Conservation (phyloP, 441 rosid species). For the California macrophylla region DNA sequence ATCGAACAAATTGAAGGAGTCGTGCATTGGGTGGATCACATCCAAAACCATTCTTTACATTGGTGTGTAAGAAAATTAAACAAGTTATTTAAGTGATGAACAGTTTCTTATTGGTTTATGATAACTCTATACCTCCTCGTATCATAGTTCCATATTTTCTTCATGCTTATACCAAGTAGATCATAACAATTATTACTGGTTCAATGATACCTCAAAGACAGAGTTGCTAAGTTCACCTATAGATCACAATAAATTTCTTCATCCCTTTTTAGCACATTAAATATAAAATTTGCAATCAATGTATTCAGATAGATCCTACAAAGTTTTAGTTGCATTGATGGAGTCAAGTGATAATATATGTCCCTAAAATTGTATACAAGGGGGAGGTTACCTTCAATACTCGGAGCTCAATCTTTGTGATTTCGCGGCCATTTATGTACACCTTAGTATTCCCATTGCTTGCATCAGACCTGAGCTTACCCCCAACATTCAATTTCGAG, state of each 20-base stretch:
- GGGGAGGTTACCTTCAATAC: slow-evolving; percentile 51
- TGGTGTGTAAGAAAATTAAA: not conserved
- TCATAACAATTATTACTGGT: not conserved
- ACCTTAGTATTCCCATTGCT: slow-evolving; percentile 88
- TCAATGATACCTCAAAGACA: not conserved
- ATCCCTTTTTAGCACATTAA: not conserved
- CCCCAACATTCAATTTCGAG: slow-evolving; percentile 79
- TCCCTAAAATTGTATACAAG: not conserved
- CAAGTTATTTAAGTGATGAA: not conserved
- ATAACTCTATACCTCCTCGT: not conserved
- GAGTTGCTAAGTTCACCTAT: not conserved
- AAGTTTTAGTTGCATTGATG: no score
- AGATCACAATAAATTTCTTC: not conserved
- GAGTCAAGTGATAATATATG: not conserved
- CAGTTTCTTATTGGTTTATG: not conserved
- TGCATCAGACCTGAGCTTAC: slow-evolving; percentile 65
- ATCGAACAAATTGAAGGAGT: not conserved
- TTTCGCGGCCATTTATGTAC: slow-evolving; percentile 85
- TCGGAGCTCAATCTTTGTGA: slow-evolving; percentile 76
- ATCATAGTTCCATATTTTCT: not conserved
- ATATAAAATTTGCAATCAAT: not conserved
- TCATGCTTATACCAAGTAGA: not conserved
- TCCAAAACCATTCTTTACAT: not conserved
- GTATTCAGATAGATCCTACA: not conserved
- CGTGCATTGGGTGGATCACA: not conserved